phyloP scores from a whole-genome alignment of 495 filamentous ascomycete species.

The Hyaloscypha bicolor region DNA sequence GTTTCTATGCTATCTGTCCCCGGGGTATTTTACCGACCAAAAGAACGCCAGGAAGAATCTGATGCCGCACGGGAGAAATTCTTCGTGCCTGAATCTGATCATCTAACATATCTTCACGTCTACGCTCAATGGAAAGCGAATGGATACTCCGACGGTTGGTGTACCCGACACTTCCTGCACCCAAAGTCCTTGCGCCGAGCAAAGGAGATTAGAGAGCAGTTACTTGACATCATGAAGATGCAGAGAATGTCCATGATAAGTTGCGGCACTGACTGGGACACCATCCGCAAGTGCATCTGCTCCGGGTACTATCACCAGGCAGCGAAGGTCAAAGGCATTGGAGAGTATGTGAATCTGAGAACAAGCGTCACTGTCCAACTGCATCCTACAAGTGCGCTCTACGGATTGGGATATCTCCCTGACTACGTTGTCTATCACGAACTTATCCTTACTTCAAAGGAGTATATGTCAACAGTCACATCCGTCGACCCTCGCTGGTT shows the following conservation, averaged over 20 bases:
- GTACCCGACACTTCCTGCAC: slow-evolving; percentile 88
- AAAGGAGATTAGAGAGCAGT: slow-evolving; percentile 91
- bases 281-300: slow-evolving; percentile 95
- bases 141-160: slow-evolving; percentile 90
- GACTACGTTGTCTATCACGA: slow-evolving; percentile 99
- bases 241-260: slow-evolving; percentile 87
- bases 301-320: slow-evolving; percentile 98
- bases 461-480: slow-evolving; percentile 98
- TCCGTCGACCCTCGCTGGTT: slow-evolving; percentile 98
- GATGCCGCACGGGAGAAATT: slow-evolving; percentile 98
- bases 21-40: slow-evolving; percentile 95
- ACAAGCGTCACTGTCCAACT: slow-evolving; percentile 92
- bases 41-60: slow-evolving; percentile 95
- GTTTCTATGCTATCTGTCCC: slow-evolving; percentile 98
- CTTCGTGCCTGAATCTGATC: slow-evolving; percentile 96
- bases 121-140: slow-evolving; percentile 96
- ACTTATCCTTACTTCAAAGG: slow-evolving; percentile 92
- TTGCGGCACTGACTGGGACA: slow-evolving; percentile 96
- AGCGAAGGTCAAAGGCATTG: slow-evolving; percentile 94
- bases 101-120: slow-evolving; percentile 93
- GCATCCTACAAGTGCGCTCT: slow-evolving; percentile 91
- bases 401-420: slow-evolving; percentile 88
- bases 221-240: slow-evolving; percentile 91
- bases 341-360: slow-evolving; percentile 94
- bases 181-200: slow-evolving; percentile 87